Evolutionary conservation across 2,329 filamentous ascomycete species (phyloP).

Genomic region (Diplodia sapinea): DNA sequence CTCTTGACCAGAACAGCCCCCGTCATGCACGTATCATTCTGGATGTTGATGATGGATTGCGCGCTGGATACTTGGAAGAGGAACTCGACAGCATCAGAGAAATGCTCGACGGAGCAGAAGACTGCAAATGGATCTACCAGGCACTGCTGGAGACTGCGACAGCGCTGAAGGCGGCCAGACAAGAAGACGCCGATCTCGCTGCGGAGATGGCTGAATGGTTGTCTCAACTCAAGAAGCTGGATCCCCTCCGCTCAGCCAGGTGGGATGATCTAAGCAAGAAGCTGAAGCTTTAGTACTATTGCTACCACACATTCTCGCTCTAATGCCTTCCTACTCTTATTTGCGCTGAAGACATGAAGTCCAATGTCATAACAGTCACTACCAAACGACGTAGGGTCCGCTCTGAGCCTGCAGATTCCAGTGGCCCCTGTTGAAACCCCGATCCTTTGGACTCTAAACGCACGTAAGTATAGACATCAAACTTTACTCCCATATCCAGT

Average conservation of each 20-base stretch:
- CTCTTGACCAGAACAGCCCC: conserved; percentile 58
- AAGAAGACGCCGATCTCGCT: conserved; percentile 58
- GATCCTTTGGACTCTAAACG: not conserved
- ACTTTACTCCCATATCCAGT: not conserved
- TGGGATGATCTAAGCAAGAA: conserved; percentile 65
- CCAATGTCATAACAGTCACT: not conserved
- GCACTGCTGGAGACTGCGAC: conserved; percentile 77
- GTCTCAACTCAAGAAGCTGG: conserved; percentile 68
- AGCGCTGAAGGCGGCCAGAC: not conserved
- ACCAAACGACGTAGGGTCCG: not conserved
- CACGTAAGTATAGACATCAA: not conserved
- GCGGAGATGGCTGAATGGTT: conserved; percentile 62
- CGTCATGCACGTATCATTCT: conserved; percentile 66
- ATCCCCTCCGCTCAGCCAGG: conserved; percentile 74
- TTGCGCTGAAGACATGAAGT: not conserved
- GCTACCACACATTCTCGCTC: not conserved
- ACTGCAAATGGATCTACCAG: conserved; percentile 90
- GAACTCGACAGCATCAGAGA: conserved; percentile 79
- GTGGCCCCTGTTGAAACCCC: too few relatives aligned
- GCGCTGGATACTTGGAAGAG: conserved; percentile 66
- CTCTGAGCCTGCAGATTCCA: not conserved
- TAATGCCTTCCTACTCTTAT: not conserved
- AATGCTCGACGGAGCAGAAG: conserved; percentile 68
- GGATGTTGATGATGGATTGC: conserved; percentile 65
- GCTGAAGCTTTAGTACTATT: conserved; percentile 19